Conservation (phyloP, 179 eudicot genomes). For the Monotropa hypopitys region DNA sequence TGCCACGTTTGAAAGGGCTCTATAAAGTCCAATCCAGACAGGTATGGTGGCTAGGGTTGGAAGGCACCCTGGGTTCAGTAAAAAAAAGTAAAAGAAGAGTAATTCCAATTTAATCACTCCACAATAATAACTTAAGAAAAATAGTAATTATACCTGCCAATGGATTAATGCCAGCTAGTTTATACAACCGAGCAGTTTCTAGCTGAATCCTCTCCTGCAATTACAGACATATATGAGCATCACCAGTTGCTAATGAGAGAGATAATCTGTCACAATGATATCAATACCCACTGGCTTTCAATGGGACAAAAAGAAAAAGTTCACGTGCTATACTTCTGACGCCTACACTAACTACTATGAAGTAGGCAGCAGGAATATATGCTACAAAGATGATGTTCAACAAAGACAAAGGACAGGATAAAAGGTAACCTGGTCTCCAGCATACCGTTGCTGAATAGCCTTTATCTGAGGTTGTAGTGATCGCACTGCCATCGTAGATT, state of each 20-base stretch:
- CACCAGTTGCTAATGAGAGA: not conserved
- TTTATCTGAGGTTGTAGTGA: constrained; percentile 93
- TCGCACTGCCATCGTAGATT: constrained; percentile 87
- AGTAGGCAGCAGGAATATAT: not conserved
- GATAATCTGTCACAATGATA: not conserved
- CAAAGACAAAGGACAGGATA: not conserved
- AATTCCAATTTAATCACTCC: not conserved
- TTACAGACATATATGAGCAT: not conserved
- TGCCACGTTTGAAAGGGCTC: constrained; percentile 95
- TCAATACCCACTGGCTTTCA: not conserved
- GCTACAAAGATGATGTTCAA: not conserved
- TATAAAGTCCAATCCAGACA: constrained; percentile 94
- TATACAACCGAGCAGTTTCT: constrained; percentile 86
- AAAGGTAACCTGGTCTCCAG: constrained; percentile 81
- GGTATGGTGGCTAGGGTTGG: constrained; percentile 94
- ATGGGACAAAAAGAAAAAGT: not conserved
- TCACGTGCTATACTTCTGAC: not conserved
- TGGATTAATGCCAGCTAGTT: constrained; percentile 85
- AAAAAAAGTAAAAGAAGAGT: not conserved
- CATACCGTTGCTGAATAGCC: constrained; percentile 84
- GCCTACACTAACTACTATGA: not conserved
- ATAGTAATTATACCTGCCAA: constrained; percentile 48
- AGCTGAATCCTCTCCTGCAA: constrained; percentile 48
- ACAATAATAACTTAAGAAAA: not conserved
- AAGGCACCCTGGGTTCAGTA: constrained; percentile 51